phyloP scores from a whole-genome alignment of 176 grass and related monocot species.

The Pontederia crassipes region DNA sequence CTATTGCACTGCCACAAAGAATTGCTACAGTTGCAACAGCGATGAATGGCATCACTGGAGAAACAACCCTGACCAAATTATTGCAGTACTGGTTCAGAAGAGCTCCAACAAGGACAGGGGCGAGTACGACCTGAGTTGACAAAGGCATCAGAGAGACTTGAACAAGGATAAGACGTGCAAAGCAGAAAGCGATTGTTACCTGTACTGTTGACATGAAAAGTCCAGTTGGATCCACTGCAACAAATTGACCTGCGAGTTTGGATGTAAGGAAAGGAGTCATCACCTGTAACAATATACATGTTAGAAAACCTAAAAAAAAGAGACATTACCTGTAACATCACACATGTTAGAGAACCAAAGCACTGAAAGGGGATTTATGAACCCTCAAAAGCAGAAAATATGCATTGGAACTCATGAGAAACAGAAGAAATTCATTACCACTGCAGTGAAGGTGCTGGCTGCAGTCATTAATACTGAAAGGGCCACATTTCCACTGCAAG shows the following conservation, averaged over 20 bases:
- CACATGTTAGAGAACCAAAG: too few species aligned
- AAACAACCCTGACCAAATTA: conserved; percentile 48
- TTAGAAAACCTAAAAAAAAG: too few species aligned
- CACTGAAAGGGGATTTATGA: background rate
- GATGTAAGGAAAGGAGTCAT: conserved; percentile 86
- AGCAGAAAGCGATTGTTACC: conserved; percentile 21
- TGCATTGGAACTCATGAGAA: background rate
- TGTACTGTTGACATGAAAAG: conserved; percentile 80
- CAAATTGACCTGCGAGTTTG: conserved; percentile 83
- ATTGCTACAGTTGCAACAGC: conserved; percentile 74
- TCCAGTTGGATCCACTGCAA: conserved; percentile 74
- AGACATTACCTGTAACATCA: conserved; percentile 23
- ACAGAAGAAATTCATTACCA: conserved; percentile 36
- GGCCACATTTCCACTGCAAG: conserved; percentile 76
- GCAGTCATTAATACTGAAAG: conserved; percentile 95
- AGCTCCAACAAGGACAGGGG: conserved; percentile 68
- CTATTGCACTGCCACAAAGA: conserved; percentile 84
- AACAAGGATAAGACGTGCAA: background rate
- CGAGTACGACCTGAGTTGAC: conserved; percentile 67
- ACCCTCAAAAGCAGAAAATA: background rate
- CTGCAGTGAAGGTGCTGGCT: conserved; percentile 67
- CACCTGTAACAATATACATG: conserved; percentile 32
- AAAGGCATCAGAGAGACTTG: conserved; percentile 9
- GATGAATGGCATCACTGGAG: conserved; percentile 79
- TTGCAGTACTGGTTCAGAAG: conserved; percentile 85